Conservation (phyloP, 345 rosid genomes). For the Melaleuca quinquenervia region DNA sequence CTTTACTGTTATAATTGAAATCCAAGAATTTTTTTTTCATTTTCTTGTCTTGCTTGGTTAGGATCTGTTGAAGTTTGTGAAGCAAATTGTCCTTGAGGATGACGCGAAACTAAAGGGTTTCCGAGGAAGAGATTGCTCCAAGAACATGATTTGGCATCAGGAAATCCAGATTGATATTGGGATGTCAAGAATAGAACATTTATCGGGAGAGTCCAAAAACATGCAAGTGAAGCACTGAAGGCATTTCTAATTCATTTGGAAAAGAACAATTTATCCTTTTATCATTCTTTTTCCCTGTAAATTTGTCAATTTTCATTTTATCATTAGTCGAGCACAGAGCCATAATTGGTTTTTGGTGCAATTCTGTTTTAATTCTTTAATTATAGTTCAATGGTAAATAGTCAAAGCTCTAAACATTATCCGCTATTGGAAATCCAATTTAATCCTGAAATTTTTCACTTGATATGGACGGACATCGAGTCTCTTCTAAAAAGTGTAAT, state of each 20-base stretch:
- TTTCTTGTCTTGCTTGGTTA: not conserved
- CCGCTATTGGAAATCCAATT: not conserved
- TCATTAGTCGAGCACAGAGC: not conserved
- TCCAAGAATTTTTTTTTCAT: not conserved
- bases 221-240: not conserved
- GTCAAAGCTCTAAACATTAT: not conserved
- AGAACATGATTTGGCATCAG: slow-evolving; percentile 25
- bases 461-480: too few relatives aligned
- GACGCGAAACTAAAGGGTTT: slow-evolving; percentile 25
- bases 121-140: slow-evolving; percentile 17
- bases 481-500: not conserved
- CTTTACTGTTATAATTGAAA: not conserved
- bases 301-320: not conserved
- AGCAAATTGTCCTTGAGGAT: slow-evolving; percentile 25
- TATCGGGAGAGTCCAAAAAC: not conserved
- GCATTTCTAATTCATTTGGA: not conserved
- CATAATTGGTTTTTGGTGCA: not conserved
- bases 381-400: not conserved
- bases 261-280: not conserved
- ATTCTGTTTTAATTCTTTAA: not conserved
- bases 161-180: not conserved
- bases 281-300: not conserved
- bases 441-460: not conserved
- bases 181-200: not conserved
- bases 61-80: slow-evolving; percentile 25